Base-by-base conservation (phyloP, 345 rosid species). In the Viola odorata region DNA sequence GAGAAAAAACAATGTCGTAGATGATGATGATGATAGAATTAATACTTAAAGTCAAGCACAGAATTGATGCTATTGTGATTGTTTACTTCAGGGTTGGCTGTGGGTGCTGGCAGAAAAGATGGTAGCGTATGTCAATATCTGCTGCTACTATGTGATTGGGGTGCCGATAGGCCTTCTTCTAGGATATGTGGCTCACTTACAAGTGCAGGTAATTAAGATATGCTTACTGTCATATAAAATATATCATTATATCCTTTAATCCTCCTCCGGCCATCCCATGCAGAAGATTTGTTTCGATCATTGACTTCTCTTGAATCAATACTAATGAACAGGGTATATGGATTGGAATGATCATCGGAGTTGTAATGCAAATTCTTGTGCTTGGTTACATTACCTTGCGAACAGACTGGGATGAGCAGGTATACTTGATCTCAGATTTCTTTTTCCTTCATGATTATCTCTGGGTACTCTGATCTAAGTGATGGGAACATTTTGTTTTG, bases 111-210 rank as follows among this genome's bases (percentile, higher is more conserved):
- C 57, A 38, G 73, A 57, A 57, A 37, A 62, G 57, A 9, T 51
- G 45, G 86, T 75, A 13, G 82, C 83, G 40, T 54, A 58, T 45
- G 72, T 85, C 16, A 83, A 85, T 64, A 37, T 81, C 37, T 61
- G 71, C n/a, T 68, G 84, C 68, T 83, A 81, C 64, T 81, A 81
- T 60, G 66, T 42, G 38, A 45, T 81, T 13, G 91, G 88, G 37
- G 17, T 85, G 12, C 83, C 86, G 1, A 12, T 69, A 0, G 79
- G 81, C 8, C 38, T 66, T 56, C 5, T 80, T 42, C 84, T 80
- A 6, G 77, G 69, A 49, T 71, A 74, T 48, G 70, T 45, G 23
- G 75, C 71, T 16, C 49, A 74, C 41, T 55, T 73, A 32, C 59
- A 66, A 63, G 69, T 71, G 0, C 60, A 71, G 81, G 81, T 80